Percentiles rank a stretch among this genome's conserved stretches.
Conservation (phyloP, 768 basidiomycete genomes). For the Suillus weaverae region DNA sequence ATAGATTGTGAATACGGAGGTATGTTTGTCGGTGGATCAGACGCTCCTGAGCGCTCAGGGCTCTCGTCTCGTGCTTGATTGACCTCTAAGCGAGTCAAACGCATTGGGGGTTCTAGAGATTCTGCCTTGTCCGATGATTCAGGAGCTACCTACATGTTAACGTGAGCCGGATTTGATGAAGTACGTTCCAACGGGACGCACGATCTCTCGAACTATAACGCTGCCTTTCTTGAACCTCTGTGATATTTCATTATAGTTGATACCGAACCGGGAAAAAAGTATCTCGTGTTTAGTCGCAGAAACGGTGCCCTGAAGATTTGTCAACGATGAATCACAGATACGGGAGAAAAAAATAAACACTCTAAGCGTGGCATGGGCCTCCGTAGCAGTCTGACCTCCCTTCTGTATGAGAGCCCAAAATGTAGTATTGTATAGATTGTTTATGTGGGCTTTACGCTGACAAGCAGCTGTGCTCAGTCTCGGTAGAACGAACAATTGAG, state of each 20-base stretch:
- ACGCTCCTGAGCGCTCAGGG: too few species aligned
- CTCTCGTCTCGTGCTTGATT: background rate
- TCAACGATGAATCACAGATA: constrained; percentile 11
- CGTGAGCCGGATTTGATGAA: background rate
- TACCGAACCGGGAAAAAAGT: constrained; percentile 73
- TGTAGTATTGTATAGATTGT: constrained; percentile 93
- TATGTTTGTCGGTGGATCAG: background rate
- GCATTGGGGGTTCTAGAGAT: background rate
- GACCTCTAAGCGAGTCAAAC: too few species aligned
- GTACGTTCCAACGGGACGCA: constrained; percentile 15
- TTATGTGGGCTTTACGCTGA: constrained; percentile 78
- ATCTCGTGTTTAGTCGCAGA: constrained; percentile 93
- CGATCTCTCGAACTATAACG: constrained; percentile 70
- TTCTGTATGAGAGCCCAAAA: constrained; percentile 94
- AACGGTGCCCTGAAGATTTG: constrained; percentile 68
- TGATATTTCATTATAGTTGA: constrained; percentile 85
- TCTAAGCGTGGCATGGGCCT: constrained; percentile 80
- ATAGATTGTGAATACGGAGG: background rate
- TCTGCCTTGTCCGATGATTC: background rate
- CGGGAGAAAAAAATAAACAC: constrained; percentile 38
- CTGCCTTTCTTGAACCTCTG: constrained; percentile 83
- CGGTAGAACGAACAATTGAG: background rate
- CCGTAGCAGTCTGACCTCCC: constrained; percentile 71
- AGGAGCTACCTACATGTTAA: background rate
- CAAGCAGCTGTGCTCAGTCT: constrained; percentile 18